Evolutionary conservation across 495 filamentous ascomycete species (phyloP).

Genomic region (Aspergillus heteromorphus): DNA sequence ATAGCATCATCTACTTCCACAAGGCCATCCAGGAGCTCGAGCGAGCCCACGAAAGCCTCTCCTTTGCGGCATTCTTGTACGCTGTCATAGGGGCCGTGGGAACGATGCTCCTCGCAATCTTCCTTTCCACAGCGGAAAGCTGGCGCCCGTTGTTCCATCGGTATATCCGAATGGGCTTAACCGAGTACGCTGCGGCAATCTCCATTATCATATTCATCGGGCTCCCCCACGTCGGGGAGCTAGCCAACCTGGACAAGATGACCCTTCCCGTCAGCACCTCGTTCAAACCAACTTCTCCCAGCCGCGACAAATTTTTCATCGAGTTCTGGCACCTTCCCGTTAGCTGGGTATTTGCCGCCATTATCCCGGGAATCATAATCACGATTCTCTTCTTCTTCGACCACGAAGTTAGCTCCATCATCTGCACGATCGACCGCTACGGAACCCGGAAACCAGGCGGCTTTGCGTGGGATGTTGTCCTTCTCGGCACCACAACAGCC

Average conservation of each 20-base stretch:
- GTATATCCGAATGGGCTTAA: constrained; percentile 59
- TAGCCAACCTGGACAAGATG: constrained; percentile 56
- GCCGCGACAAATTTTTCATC: constrained; percentile 56
- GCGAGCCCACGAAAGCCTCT: constrained; percentile 51
- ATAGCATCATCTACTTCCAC: constrained; percentile 72
- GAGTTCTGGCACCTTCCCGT: constrained; percentile 61
- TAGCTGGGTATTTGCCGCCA: constrained; percentile 58
- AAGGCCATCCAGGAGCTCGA: constrained; percentile 67
- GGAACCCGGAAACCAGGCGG: constrained; percentile 61
- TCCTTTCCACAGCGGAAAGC: constrained; percentile 56
- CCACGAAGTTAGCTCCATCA: constrained; percentile 71
- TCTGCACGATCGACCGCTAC: constrained; percentile 64
- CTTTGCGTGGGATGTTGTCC: constrained; percentile 64
- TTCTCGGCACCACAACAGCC: constrained; percentile 64
- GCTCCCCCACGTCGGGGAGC: constrained; percentile 61
- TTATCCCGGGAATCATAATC: constrained; percentile 62
- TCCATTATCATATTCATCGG: constrained; percentile 65
- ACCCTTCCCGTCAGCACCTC: constrained; percentile 53
- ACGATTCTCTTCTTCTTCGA: constrained; percentile 71
- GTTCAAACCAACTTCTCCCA: constrained; percentile 55
- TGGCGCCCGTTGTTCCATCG: constrained; percentile 64
- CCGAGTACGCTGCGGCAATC: constrained; percentile 68
- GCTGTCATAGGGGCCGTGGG: constrained; percentile 64
- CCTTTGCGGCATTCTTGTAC: constrained; percentile 67
- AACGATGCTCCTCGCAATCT: constrained; percentile 62